Evolutionary conservation across 2,329 filamentous ascomycete genomes (phyloP), one percentile per base, ranked within the genome.

Genomic region (Fusarium sp.): DNA sequence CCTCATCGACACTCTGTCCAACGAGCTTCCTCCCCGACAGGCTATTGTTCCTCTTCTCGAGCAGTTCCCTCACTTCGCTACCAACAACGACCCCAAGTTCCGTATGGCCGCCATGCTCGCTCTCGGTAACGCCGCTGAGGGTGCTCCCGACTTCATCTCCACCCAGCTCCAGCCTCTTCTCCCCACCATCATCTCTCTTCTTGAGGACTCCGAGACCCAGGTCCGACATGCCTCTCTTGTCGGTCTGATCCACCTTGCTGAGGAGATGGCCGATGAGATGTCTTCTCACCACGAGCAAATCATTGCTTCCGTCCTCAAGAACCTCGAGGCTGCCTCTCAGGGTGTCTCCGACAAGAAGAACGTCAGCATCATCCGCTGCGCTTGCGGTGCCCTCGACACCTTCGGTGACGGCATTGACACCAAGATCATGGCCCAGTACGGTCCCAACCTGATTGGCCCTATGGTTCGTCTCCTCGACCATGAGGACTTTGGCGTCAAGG

Each of bases 71-170:
- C 88, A 88, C 72, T 98, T 96, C 77, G 93, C 95, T 72, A 87
- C 87, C 73, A 91, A 89, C 77, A 81, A 86, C 63, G 88, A 97
- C 76, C 87, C 94, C 35, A 90, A 93, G 74, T 92, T 92, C 82
- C 91, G 95, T 63, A 92, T 95, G 81, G 94, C 95, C 56, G 94
- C 93, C 81, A 96, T 98, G 77, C 86, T 98, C 67, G 92, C 95
- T 48, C 88, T 99, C 8, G 95, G 95, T 63, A 97, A 95, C 84
- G 95, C 93, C 74, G 95, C 97, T 54, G 96, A 98, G 84, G 96
- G 96, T 74, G 95, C 96, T 29, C 96, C 96, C 18, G 96, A 99
- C 80, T 99, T 98, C 81, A 94, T 98, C 76, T 93, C 93, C 69
- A 97, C 94, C 21, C 96, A 99, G 81, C 88, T 98, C 67, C 87